These are phyloP conservation scores for Leishmania major DNA, from an alignment of 208 protist genomes.

Conservation along the genomic window DNA sequence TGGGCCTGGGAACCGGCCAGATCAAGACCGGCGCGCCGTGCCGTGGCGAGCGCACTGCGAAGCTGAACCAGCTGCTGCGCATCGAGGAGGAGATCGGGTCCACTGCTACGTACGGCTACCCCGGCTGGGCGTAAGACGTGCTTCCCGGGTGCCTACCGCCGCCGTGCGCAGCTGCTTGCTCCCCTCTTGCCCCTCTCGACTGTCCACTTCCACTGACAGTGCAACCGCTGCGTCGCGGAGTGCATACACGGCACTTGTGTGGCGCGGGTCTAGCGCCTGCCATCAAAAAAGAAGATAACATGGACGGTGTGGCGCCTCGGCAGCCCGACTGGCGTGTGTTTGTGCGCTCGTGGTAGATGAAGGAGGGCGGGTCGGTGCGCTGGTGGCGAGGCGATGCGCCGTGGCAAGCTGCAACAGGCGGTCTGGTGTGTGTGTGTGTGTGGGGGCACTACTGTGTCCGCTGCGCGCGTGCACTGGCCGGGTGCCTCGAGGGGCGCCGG, in stretches of 20 bases:
- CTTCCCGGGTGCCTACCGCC: background rate
- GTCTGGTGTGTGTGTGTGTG: background rate
- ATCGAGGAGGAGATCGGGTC: conserved; percentile 97
- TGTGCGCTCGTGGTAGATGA: background rate
- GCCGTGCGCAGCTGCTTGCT: background rate
- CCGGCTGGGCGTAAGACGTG: conserved; percentile 57
- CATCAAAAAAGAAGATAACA: background rate
- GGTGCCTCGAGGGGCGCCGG: no score
- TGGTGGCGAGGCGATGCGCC: background rate
- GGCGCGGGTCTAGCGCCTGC: background rate
- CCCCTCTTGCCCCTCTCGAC: background rate
- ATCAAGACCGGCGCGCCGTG: conserved; percentile 99
- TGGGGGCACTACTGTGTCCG: background rate
- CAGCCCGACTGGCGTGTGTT: background rate
- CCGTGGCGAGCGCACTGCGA: conserved; percentile 97
- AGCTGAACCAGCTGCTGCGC: conserved; percentile 99
- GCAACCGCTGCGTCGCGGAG: background rate
- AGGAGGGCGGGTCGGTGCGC: background rate
- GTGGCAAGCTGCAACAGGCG: background rate
- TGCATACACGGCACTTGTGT: background rate
- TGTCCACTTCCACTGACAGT: background rate
- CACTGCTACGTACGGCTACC: conserved; percentile 75
- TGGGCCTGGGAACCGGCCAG: conserved; percentile 96
- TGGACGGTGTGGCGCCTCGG: background rate
- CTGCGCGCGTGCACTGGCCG: background rate